Evolutionary conservation across 768 basidiomycete genomes (phyloP), one percentile per base, ranked within the genome.

Genomic region (Lactarius hengduanensis): DNA sequence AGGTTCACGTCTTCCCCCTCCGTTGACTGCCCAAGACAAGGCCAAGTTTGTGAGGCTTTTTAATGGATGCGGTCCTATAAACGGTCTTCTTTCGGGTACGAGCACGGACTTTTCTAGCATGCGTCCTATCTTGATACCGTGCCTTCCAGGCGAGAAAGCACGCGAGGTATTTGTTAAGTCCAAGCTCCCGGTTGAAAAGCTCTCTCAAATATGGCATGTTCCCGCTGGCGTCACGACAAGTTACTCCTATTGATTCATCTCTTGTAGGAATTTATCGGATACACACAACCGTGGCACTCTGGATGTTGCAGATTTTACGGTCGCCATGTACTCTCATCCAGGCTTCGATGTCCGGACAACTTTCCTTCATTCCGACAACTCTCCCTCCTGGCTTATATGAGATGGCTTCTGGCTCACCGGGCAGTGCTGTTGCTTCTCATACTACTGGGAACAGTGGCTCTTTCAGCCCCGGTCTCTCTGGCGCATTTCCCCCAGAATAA

Each of bases 251-350:
- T 56, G n/a, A 66, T 47, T 43, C 45, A n/a, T 22, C 59, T 45
- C 50, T 47, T 16, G 22, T 71, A 97, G 95, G 96, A 89, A 83
- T 69, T 84, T 99, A 45, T 91, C 96, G n/a, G 97, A 99, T 76
- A 96, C 95, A 4, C 91, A 96, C 77, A 86, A 91, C 71, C 85
- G 97, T 67, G 96, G 97, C 60, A 80, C 83, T 15, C 87, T 99
- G 66, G 97, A 99, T 75, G 79, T 86, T 18, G 82, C 89, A 55
- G 97, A 99, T 77, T 99, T 99, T 74, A 89, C 91, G 66, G 86
- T 99, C 73, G 97, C 90, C 47, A 96, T 97, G 95, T 94, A 93
- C 76, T n/a, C 85, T 98, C 74, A 95, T 98, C 70, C 95, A 98
- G 77, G 89, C 86, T n/a, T 79, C 84, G 45, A 97, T 98, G 95